Conservation (phyloP, 2,329 filamentous ascomycete species). For the Ophiocordyceps camponoti-floridani region DNA sequence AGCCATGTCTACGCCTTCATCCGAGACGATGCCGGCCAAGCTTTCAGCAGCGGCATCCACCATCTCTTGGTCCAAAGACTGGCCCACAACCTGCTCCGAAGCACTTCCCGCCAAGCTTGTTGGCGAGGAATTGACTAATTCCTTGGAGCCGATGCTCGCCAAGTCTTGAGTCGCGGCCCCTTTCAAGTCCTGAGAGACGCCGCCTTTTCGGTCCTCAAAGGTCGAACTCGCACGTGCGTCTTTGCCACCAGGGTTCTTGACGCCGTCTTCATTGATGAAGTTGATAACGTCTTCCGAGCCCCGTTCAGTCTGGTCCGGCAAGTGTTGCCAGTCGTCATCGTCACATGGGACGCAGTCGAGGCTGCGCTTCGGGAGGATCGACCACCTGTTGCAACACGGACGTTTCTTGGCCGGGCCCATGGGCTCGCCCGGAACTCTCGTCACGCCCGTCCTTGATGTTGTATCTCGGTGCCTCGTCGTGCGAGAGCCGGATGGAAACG, state of each 20-base stretch:
- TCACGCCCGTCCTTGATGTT: background rate
- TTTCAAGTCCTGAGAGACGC: too few species aligned
- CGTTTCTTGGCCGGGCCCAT: background rate
- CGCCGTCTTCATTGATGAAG: background rate
- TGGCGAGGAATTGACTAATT: background rate
- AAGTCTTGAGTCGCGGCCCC: background rate
- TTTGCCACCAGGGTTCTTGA: background rate
- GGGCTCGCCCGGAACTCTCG: background rate
- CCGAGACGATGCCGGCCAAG: too few species aligned
- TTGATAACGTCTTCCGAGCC: background rate
- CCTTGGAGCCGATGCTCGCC: background rate
- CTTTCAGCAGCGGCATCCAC: too few species aligned
- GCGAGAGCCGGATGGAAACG: background rate
- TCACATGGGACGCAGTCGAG: background rate
- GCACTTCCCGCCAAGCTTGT: too few species aligned
- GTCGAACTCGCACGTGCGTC: too few species aligned
- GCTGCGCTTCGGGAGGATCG: background rate
- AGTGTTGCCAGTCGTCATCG: background rate
- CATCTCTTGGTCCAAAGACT: too few species aligned
- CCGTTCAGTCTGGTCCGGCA: background rate
- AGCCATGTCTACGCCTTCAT: background rate
- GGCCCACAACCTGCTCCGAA: too few species aligned
- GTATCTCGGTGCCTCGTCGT: background rate
- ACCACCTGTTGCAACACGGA: background rate
- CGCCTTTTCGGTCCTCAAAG: too few species aligned